phyloP scores from a whole-genome alignment of 495 filamentous ascomycete species.

The Pseudevernia furfuracea region DNA sequence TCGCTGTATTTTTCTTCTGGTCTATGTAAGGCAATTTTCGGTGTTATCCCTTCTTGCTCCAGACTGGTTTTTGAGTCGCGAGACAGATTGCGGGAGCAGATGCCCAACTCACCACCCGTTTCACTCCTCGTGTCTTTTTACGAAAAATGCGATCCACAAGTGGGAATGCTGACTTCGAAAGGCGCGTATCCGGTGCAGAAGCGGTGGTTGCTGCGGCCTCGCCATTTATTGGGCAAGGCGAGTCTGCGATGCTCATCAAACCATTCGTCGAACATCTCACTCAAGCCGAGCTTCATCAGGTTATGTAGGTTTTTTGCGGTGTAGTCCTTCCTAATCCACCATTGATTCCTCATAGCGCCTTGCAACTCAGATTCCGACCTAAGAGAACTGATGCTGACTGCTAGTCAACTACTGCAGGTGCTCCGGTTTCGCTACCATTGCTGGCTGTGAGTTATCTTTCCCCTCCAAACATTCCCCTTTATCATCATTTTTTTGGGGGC shows the following conservation, averaged over 20 bases:
- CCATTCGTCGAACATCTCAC: conserved; percentile 81
- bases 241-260: conserved; percentile 84
- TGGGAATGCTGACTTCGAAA: no score
- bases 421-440: conserved; percentile 61
- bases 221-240: conserved; percentile 89
- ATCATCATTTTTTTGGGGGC: no score
- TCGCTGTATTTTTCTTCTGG: conserved; percentile 89
- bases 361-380: not conserved
- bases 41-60: no score
- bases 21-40: conserved; percentile 37
- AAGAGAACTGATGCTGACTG: not conserved
- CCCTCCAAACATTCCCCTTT: no score
- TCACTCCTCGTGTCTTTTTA: no score
- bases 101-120: no score
- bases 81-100: no score
- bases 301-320: conserved; percentile 48
- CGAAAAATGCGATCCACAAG: no score
- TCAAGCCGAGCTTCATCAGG: conserved; percentile 76
- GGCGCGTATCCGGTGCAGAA: conserved; percentile 79
- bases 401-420: conserved; percentile 27
- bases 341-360: not conserved
- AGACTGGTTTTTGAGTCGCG: no score
- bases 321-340: not conserved
- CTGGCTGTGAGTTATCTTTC: no score
- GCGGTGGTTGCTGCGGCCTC: conserved; percentile 90